Conservation (phyloP, 495 filamentous ascomycete species). For the Parachaetomium inaequale region DNA sequence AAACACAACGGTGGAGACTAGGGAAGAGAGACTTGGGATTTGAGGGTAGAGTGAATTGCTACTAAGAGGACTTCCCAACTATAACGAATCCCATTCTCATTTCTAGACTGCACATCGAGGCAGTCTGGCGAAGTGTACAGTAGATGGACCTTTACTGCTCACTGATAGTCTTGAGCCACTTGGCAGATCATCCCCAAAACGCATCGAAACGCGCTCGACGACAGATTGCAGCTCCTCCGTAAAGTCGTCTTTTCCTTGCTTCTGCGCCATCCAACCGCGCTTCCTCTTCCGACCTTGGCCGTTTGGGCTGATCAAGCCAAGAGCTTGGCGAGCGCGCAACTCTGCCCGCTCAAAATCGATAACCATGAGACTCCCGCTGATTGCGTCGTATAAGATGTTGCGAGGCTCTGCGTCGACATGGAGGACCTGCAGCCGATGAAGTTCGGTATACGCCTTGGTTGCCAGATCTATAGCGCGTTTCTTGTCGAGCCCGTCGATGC, state of each 20-base stretch:
- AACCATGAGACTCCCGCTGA: constrained; percentile 7
- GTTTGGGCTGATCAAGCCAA: constrained; percentile 8
- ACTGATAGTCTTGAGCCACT: not conserved
- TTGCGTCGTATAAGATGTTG: constrained; percentile 11
- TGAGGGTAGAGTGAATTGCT: too few species aligned
- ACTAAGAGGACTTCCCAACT: too few species aligned
- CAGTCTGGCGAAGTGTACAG: constrained; percentile 1
- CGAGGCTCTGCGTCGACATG: constrained; percentile 7
- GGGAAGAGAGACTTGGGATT: too few species aligned
- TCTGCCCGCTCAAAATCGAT: constrained; percentile 9
- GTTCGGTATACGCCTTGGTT: constrained; percentile 10
- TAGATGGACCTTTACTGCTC: constrained; percentile 3
- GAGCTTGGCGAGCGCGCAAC: constrained; percentile 7
- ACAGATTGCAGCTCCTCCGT: constrained; percentile 6
- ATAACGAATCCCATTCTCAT: not conserved
- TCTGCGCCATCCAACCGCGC: constrained; percentile 3
- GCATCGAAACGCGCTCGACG: constrained; percentile 5
- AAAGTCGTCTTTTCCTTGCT: constrained; percentile 12
- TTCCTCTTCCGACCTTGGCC: constrained; percentile 10
- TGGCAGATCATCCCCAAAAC: constrained; percentile 2
- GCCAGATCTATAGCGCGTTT: constrained; percentile 3
- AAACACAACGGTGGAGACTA: too few species aligned
- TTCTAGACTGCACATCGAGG: not conserved
- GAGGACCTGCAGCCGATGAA: constrained; percentile 11
- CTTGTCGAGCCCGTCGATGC: constrained; percentile 6